These are phyloP conservation scores for Fusarium guadeloupense DNA, from an alignment of 2,329 filamentous ascomycete species.

Conservation along the genomic window DNA sequence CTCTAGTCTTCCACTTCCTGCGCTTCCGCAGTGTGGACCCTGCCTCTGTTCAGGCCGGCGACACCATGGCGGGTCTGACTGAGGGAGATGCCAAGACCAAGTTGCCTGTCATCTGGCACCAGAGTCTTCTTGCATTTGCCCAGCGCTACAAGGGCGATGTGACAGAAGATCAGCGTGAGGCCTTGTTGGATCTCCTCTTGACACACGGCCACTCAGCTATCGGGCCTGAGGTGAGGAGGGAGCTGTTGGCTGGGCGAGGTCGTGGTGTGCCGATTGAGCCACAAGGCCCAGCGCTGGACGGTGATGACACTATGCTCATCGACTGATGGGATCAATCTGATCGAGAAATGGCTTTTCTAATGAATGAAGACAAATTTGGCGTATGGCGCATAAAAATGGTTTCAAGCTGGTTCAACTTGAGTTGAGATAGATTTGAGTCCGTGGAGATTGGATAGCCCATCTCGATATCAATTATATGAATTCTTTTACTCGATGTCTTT, in stretches of 20 bases:
- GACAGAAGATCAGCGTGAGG: constrained; percentile 93
- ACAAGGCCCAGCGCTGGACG: constrained; percentile 66
- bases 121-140: constrained; percentile 90
- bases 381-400: constrained; percentile 41
- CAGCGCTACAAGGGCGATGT: constrained; percentile 96
- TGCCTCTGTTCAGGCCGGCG: constrained; percentile 59
- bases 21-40: constrained; percentile 81
- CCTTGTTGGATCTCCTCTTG: constrained; percentile 85
- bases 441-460: constrained; percentile 26
- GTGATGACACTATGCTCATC: constrained; percentile 92
- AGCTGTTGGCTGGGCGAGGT: constrained; percentile 87
- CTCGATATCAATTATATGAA: constrained; percentile 40
- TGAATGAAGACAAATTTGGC: constrained; percentile 38
- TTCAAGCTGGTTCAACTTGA: constrained; percentile 38
- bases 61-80: constrained; percentile 61
- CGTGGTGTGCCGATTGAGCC: constrained; percentile 75
- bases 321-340: constrained; percentile 51
- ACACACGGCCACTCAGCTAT: constrained; percentile 88
- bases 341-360: constrained; percentile 31
- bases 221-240: constrained; percentile 88
- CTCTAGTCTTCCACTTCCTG: constrained; percentile 95
- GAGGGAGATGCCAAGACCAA: constrained; percentile 66
- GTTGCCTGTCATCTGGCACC: constrained; percentile 95
- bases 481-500: not conserved
- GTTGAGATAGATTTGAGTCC: constrained; percentile 35